Evolutionary conservation across 2,329 filamentous ascomycete species (phyloP), one percentile per base, ranked within the genome.

Genomic region (Colletotrichum euphorbiae): DNA sequence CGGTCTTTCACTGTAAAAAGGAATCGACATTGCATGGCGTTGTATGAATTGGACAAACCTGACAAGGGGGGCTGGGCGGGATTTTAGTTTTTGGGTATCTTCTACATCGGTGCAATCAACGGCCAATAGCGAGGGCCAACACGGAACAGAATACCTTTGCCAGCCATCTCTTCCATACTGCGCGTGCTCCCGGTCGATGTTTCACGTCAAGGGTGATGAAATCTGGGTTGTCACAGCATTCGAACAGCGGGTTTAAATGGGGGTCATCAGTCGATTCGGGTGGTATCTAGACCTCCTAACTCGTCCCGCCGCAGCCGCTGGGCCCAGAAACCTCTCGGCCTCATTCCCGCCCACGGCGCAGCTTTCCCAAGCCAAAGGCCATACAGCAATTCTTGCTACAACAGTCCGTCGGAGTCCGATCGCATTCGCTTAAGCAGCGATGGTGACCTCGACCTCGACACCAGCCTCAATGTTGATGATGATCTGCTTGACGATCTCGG

Each of bases 401-500:
- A 65, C 60, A 21, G 17, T 40, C 4, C 9, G 28, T 51, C 51
- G 17, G 11, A 19, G 1, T 17, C 40, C 50, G 52, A 62, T 52
- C 73, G 71, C 74, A 85, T 92, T 52, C 73, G 70, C 74, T 85
- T 92, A 93, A 81, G 93, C 92, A 80, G 93, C 93, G 80, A 96
- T 96, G 81, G 93, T 96, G 77, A 96, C 93, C 88, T 96, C 93
- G 76, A 96, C 93, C 88, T 96, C 93, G 80, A 96, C 93, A 86
- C 93, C 93, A 74, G 93, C 93, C 87, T 96, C 93, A 82, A 96
- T 96, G 87, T 96, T 97, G 88, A 96, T 92, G 82, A 96, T 96
- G 87, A 96, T 94, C 85, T 93, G 91, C 91, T 97, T 97, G 86
- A 97, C 93, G 75, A 95, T 91, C 90, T 99, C 96, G 79, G 96